These are phyloP conservation scores for Hypoxylon sp. DNA, from an alignment of 2,329 filamentous ascomycete species.

Conservation along the genomic window DNA sequence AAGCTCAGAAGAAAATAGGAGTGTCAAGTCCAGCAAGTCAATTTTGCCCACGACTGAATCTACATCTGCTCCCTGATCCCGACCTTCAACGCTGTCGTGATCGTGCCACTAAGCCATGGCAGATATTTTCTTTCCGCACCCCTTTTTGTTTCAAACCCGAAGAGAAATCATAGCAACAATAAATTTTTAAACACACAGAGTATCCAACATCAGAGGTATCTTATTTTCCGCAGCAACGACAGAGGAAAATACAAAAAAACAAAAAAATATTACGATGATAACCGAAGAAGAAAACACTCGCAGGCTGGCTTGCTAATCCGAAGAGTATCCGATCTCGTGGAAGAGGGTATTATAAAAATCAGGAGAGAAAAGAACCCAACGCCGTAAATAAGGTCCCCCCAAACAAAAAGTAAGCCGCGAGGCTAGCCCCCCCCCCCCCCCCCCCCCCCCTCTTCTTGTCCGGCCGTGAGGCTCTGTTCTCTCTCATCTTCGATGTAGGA, in stretches of 20 bases:
- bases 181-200: neutral
- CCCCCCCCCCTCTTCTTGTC: too few species aligned
- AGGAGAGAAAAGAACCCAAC: constrained; percentile 30
- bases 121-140: too few species aligned
- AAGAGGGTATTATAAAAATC: constrained; percentile 26
- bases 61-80: neutral
- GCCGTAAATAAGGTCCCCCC: constrained; percentile 32
- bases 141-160: constrained; percentile 6
- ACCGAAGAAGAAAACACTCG: neutral
- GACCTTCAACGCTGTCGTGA: neutral
- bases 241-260: too few species aligned
- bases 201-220: constrained; percentile 25
- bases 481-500: constrained; percentile 42
- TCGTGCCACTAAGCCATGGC: neutral
- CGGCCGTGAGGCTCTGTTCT: constrained; percentile 46
- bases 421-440: constrained; percentile 37
- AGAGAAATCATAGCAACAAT: constrained; percentile 3
- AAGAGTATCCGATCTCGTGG: constrained; percentile 24
- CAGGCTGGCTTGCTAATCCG: constrained; percentile 11
- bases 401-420: constrained; percentile 43
- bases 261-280: constrained; percentile 5
- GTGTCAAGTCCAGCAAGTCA: neutral
- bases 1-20: too few species aligned
- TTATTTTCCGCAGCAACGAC: constrained; percentile 16
- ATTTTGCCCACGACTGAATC: neutral